Evolutionary conservation across 768 basidiomycete genomes (phyloP), one percentile per base, ranked within the genome.

Genomic region (Amanita pseudoporphyria): DNA sequence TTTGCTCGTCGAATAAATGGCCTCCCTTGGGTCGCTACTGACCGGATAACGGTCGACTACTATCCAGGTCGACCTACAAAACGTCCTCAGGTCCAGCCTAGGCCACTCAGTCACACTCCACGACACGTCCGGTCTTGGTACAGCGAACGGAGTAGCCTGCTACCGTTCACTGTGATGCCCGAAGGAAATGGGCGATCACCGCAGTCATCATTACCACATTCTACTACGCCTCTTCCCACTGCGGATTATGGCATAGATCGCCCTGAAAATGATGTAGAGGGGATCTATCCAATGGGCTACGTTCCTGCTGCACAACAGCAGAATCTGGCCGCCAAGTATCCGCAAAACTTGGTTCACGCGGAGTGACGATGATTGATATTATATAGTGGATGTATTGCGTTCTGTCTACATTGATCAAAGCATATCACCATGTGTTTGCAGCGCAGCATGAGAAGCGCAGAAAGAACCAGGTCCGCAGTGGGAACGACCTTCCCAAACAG

Each of bases 31-130:
- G 55, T 73, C 1, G 61, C 68, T 0, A 55, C 60, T 0, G 61
- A 64, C 3, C 69, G 73, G 32, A 68, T 72, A 41, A 73, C 73
- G 3, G 62, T 64, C 18, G 69, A 70, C 51, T 75, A 76, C 54
- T 61, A 71, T 49, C 74, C 74, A 0, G 67, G 68, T 6, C 52
- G 55, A 24, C 48, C 57, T 12, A 49, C 39, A 18, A 51, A 57
- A 14, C 53, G 52, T 5, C 42, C 44, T 16, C 53, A 56, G 16
- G 56, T 53, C 6, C 56, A 55, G 18, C 58, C 54, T 5, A 28
- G 30, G 18, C 14, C 38, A 10, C 38, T n/a, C 5, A 24, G 28
- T 18, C 46, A 47, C 21, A 4, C 19, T 5, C 49, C 49, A 35
- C 60, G 58, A 5, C 57, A 64, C 1, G 49, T 57, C 5, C 57